phyloP scores from a whole-genome alignment of 768 basidiomycete species.

The Gyrodon lividus region DNA sequence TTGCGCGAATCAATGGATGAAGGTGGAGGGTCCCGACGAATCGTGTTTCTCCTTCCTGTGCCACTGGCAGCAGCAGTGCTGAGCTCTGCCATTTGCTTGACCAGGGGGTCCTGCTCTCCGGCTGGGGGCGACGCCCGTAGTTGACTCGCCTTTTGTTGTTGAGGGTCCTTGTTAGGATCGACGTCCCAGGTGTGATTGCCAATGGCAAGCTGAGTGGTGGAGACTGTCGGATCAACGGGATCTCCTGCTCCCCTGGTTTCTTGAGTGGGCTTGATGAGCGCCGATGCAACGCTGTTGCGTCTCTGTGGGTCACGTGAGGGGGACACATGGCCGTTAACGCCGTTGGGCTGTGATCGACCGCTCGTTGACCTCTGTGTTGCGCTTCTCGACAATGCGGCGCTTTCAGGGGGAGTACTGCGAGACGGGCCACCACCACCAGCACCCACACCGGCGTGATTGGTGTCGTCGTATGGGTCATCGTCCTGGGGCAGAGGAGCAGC shows the following conservation, averaged over 20 bases:
- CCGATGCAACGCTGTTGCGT: constrained; percentile 26
- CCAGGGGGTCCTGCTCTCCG: constrained; percentile 57
- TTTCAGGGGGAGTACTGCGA: constrained; percentile 33
- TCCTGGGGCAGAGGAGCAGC: constrained; percentile 31
- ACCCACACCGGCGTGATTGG: constrained; percentile 62
- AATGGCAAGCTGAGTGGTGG: constrained; percentile 60
- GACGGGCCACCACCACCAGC: constrained; percentile 52
- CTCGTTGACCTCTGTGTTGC: constrained; percentile 29
- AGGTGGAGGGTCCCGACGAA: constrained; percentile 24
- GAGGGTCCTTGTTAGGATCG: constrained; percentile 66
- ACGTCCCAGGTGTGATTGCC: constrained; percentile 68
- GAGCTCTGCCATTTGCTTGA: constrained; percentile 63
- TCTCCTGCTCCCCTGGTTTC: constrained; percentile 50
- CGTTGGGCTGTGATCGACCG: constrained; percentile 32
- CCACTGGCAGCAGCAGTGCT: constrained; percentile 25
- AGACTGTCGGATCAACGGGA: constrained; percentile 60
- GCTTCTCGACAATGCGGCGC: constrained; percentile 29
- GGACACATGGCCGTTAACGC: constrained; percentile 31
- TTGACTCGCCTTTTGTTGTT: constrained; percentile 32
- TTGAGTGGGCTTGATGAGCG: constrained; percentile 30
- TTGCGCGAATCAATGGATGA: constrained; percentile 25
- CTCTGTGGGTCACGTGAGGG: constrained; percentile 24
- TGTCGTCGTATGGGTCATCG: constrained; percentile 52
- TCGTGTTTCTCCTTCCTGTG: constrained; percentile 18
- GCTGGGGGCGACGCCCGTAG: constrained; percentile 34